Base-by-base conservation (phyloP, 2,329 filamentous ascomycete genomes). In the Sporothrix humicola region DNA sequence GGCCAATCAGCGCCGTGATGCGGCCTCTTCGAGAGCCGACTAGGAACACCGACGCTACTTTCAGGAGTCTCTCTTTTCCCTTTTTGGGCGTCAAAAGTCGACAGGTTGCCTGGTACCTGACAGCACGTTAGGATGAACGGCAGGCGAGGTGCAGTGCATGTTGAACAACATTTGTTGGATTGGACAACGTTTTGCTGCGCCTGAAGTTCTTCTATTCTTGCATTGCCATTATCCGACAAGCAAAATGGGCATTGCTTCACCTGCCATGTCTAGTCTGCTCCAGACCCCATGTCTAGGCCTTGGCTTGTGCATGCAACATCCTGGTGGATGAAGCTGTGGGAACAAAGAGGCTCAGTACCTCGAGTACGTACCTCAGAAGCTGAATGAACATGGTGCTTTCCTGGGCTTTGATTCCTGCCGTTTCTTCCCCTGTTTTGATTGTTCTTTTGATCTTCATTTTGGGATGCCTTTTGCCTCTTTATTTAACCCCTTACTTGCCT, bases 1-100 rank as follows among this genome's bases (percentile, higher is more conserved):
- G 69, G 44, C 69, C 69, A 71, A 71, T 71, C 69, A 71, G 56
- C 42, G 17, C 42, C 44, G 20, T 31, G 20, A 71, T 52, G 44
- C 56, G 69, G 44, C 69, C 13, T 7, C 20, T 3, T 20, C 23
- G 8, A 48, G 69, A 37, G 13, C 23, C 54, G 69, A 23, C 44
- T 50, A 15, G 42, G 44, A 71, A 71, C 56, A 63, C 56, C 44
- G 44, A 50, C 42, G 54, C n/a, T 31, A 26, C 58, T 58, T 58
- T 70, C 68, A 70, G 37, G 37, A 46, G 68, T 56, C 31, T 48
- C 52, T 58, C 37, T 23, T 26, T 56, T 58, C 7, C 37, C 37
- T 26, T 15, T 50, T 63, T 71, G 8, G 69, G 69, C 37, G 17
- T 13, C 68, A 59, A 46, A 13, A 23, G 2, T 44, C 20, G 46